phyloP scores from a whole-genome alignment of 352 stramenopile species.

The Aphanomyces cochlioides region DNA sequence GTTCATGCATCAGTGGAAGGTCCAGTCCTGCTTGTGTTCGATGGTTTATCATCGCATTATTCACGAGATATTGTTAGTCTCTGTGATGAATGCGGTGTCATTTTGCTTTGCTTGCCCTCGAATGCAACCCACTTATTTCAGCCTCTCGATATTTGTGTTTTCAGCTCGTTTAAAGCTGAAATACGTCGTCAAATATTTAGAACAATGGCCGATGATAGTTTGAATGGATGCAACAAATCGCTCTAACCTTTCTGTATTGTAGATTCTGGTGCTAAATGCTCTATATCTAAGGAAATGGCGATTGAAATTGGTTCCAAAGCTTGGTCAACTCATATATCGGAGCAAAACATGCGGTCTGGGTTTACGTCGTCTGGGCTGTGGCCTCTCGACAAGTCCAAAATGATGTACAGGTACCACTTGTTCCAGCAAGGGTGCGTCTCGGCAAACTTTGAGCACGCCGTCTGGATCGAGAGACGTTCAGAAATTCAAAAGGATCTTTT shows the following conservation, averaged over 20 bases:
- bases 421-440: neutral
- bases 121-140: slow-evolving; percentile 21
- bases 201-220: neutral
- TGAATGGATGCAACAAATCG: too few relatives aligned
- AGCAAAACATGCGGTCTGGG: neutral
- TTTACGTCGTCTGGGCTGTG: neutral
- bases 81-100: neutral
- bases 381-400: neutral
- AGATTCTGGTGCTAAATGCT: neutral
- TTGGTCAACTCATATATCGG: neutral
- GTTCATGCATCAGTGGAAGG: neutral
- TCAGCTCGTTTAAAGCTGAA: slow-evolving; percentile 1
- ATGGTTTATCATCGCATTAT: slow-evolving; percentile 8
- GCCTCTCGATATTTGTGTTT: slow-evolving; percentile 7
- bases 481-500: neutral
- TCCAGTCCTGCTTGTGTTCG: slow-evolving; percentile 9
- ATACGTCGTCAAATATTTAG: slow-evolving; percentile 3
- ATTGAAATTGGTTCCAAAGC: neutral
- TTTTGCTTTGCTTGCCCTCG: slow-evolving; percentile 4
- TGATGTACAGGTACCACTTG: neutral
- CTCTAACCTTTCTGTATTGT: neutral
- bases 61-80: neutral
- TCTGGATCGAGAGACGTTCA: neutral
- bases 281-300: neutral
- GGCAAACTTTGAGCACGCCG: neutral